Conservation (phyloP, 169 alveolate genomes). For the Plasmodium inui region DNA sequence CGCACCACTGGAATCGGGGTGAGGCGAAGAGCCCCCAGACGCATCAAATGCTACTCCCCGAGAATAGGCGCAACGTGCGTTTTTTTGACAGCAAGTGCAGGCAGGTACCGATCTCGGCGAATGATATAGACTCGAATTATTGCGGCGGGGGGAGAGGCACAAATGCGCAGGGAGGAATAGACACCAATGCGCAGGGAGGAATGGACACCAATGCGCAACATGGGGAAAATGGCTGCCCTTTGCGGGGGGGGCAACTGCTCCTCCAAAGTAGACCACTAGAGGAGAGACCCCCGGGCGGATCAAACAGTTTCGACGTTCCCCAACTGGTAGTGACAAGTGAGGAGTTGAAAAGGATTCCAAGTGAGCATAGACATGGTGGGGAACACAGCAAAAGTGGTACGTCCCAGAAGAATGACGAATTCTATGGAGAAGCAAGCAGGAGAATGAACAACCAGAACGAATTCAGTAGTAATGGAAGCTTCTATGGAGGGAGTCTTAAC, state of each 20-base stretch:
- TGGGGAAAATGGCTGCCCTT: not conserved
- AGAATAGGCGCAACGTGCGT: slow-evolving; percentile 26
- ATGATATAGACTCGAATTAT: slow-evolving; percentile 45
- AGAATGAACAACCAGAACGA: not conserved
- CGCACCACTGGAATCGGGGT: not conserved
- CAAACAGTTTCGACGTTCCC: not conserved
- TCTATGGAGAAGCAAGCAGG: not conserved
- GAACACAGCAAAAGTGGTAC: not conserved
- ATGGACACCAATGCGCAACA: not conserved
- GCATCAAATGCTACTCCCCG: not conserved
- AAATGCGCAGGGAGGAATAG: not conserved
- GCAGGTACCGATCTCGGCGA: not conserved
- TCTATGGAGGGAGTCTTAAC: not conserved
- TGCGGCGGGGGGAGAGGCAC: not conserved
- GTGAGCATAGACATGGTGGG: not conserved
- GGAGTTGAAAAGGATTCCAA: not conserved
- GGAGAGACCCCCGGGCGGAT: not conserved
- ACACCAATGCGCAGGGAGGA: not conserved
- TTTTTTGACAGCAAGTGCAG: slow-evolving; percentile 16
- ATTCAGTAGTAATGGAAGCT: not conserved
- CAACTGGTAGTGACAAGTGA: not conserved
- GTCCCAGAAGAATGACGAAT: not conserved
- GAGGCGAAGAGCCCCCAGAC: not conserved
- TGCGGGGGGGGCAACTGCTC: not conserved
- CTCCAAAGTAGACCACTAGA: not conserved